phyloP scores from a whole-genome alignment of 2,329 filamentous ascomycete genomes.

The Penicillium janthinellum region DNA sequence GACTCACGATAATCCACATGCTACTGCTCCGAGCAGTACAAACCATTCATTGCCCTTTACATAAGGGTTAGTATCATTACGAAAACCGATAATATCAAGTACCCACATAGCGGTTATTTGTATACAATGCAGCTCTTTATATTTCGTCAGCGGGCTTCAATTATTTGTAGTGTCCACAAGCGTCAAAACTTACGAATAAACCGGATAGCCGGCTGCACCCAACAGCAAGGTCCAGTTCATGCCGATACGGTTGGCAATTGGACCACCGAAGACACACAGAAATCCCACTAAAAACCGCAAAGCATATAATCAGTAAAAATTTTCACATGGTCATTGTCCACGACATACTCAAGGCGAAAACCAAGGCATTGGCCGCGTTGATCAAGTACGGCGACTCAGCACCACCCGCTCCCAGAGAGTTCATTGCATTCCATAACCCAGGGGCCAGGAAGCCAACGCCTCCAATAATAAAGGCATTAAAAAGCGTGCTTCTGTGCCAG shows the following conservation, averaged over 20 bases:
- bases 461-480: constrained; percentile 58
- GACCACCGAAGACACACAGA: constrained; percentile 52
- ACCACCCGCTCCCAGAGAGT: constrained; percentile 55
- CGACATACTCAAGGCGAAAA: constrained; percentile 45
- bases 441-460: constrained; percentile 53
- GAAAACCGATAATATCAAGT: too few species aligned
- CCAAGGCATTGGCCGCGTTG: constrained; percentile 56
- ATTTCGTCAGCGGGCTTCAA: not conserved
- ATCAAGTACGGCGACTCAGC: constrained; percentile 55
- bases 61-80: constrained; percentile 5
- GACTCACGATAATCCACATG: constrained; percentile 49
- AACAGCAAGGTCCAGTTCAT: constrained; percentile 48
- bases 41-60: constrained; percentile 54
- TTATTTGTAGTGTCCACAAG: not conserved
- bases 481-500: constrained; percentile 57
- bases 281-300: constrained; percentile 35
- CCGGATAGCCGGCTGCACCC: constrained; percentile 51
- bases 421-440: constrained; percentile 59
- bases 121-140: constrained; percentile 49
- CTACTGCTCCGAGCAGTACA: constrained; percentile 52
- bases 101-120: constrained; percentile 36
- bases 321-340: constrained; percentile 4
- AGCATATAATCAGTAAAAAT: not conserved
- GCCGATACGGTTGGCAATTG: constrained; percentile 54
- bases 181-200: constrained; percentile 41